Percentiles rank a stretch among this genome's conserved stretches.
These are phyloP conservation scores for Aspergillus novoparasiticus DNA, from an alignment of 2,329 filamentous ascomycete species.

Conservation along the genomic window DNA sequence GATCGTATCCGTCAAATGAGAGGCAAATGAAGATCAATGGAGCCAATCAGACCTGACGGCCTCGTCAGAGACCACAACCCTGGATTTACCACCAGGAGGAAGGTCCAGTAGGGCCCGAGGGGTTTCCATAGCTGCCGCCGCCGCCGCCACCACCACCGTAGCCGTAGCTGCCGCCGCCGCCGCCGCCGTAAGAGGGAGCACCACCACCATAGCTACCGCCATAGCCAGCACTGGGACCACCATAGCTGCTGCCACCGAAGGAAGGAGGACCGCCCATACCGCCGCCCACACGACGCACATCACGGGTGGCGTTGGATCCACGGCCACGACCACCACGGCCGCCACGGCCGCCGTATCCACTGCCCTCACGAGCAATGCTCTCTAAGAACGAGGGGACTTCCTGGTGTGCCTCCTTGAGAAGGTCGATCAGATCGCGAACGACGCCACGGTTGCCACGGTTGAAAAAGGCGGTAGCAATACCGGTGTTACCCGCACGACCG, in stretches of 20 bases:
- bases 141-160: conserved; percentile 26
- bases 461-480: conserved; percentile 98
- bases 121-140: conserved; percentile 33
- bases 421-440: conserved; percentile 93
- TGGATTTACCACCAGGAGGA: conserved; percentile 55
- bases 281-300: conserved; percentile 76
- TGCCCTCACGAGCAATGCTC: conserved; percentile 93
- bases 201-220: conserved; percentile 31
- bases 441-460: conserved; percentile 99
- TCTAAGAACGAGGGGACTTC: conserved; percentile 93
- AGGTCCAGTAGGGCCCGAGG: conserved; percentile 52
- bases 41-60: conserved; percentile 43
- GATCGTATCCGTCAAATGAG: conserved; percentile 43
- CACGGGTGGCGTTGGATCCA: conserved; percentile 69
- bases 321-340: conserved; percentile 73
- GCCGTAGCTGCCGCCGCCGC: conserved; percentile 39
- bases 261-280: conserved; percentile 43
- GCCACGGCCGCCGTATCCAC: conserved; percentile 73
- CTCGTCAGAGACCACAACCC: conserved; percentile 43
- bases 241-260: conserved; percentile 37
- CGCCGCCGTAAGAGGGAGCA: conserved; percentile 22
- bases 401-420: conserved; percentile 98
- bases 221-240: conserved; percentile 32
- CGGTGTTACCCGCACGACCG: conserved; percentile 98
- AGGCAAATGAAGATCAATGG: conserved; percentile 34